Percentiles rank a stretch among this genome's conserved stretches.
Evolutionary conservation across 2,329 filamentous ascomycete genomes (phyloP).

Genomic region (Tolypocladium sp.): DNA sequence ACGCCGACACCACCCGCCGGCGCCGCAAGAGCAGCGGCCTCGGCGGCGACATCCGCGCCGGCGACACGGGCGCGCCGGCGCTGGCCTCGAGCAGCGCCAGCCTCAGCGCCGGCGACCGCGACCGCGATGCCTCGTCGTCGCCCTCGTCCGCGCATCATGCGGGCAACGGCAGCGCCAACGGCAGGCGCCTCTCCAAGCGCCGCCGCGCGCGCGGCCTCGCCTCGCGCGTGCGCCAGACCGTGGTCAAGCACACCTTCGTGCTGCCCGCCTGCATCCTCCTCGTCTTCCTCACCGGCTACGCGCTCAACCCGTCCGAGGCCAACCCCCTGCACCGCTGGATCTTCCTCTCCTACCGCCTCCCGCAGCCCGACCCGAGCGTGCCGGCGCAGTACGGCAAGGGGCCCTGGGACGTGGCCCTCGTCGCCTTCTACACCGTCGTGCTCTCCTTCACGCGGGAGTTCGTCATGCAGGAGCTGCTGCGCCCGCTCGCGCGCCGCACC

Average conservation of each 20-base stretch:
- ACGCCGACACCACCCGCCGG: slow-evolving; percentile 30
- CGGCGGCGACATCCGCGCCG: slow-evolving; percentile 42
- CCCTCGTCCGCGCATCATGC: slow-evolving; percentile 1
- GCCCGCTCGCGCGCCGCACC: slow-evolving; percentile 60
- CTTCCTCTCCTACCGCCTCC: slow-evolving; percentile 80
- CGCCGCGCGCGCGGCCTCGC: slow-evolving; percentile 43
- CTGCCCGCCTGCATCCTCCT: slow-evolving; percentile 60
- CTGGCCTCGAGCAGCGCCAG: slow-evolving; percentile 43
- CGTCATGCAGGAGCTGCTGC: slow-evolving; percentile 83
- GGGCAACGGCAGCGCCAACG: slow-evolving; percentile 12
- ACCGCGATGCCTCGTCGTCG: slow-evolving; percentile 2
- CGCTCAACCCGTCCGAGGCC: slow-evolving; percentile 63
- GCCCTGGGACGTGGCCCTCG: slow-evolving; percentile 76
- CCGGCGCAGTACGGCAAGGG: slow-evolving; percentile 78
- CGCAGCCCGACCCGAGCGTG: slow-evolving; percentile 31
- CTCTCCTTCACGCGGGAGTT: slow-evolving; percentile 92
- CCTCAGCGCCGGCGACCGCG: slow-evolving; percentile 18
- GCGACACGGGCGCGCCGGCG: slow-evolving; percentile 46
- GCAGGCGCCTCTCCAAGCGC: slow-evolving; percentile 41
- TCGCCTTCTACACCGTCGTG: slow-evolving; percentile 80
- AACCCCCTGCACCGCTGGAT: slow-evolving; percentile 77
- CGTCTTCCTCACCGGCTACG: slow-evolving; percentile 58
- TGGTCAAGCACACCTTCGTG: slow-evolving; percentile 52
- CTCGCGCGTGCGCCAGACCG: slow-evolving; percentile 40
- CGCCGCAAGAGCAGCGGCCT: slow-evolving; percentile 48